Evolutionary conservation across 371 early-diverging fungal genomes (phyloP), one percentile per base, ranked within the genome.

Genomic region (Mucor saturninus): DNA sequence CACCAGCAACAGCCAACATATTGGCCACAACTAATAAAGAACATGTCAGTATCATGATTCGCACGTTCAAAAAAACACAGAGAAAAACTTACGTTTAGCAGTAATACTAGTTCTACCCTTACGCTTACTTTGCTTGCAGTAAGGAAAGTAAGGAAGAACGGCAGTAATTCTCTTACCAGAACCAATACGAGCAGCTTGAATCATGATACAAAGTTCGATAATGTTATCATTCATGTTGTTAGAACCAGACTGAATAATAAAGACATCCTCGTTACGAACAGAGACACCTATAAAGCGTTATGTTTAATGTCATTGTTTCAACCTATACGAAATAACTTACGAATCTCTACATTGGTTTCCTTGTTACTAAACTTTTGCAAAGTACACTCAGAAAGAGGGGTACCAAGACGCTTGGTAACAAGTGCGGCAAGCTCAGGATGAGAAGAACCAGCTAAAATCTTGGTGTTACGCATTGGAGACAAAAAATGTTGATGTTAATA

Each of bases 21-120:
- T 93, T 95, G 49, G 97, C 97, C 39, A 98, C 89, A 69, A 98
- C 92, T 93, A 71, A n/a, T 40, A 5, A 13, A 39, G 40, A 2
- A 11, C 35, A 21, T 39, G 8, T 56, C 31, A 46, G 32, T 40
- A 35, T 50, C 15, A 21, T 6, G 9, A 29, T 42, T 21, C 21
- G 0, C 21, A 21, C 21, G 21, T 21, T 26, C 8, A 9, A 29
- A 13, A 13, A 7, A 26, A 50, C 13, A 31, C 28, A 50, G 8
- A 50, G 1, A 29, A 3, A 28, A 3, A 59, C 59, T 74, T 83
- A 92, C 93, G 81, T 73, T 97, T 97, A 55, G 97, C 97, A 52
- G 96, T 91, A 61, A 98, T 97, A 46, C 96, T 91, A 8, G 93
- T 95, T 72, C 98, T 89, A 83, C 94, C 95, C 83, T 98, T 96